A percentile compares a stretch with the other conserved stretches of the same genome.
Evolutionary conservation across 225 moss, liverwort and hornwort genomes (phyloP).

Genomic region (Marchantia paleacea): DNA sequence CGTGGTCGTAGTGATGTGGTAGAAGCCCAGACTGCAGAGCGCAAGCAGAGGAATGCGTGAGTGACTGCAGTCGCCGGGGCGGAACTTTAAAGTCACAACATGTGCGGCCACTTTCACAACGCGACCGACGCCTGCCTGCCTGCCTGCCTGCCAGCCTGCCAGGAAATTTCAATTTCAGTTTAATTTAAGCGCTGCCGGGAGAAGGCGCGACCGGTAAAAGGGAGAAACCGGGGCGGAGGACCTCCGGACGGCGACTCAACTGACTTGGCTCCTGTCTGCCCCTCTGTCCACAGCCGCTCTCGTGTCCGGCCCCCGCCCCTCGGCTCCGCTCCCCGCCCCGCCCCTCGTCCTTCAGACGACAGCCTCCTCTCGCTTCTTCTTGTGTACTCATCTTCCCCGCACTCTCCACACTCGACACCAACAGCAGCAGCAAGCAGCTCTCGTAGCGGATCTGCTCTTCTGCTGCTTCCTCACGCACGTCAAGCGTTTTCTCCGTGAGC

Average conservation of each 20-base stretch:
- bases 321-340: neutral
- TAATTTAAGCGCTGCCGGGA: conserved; percentile 5
- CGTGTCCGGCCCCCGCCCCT: neutral
- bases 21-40: too few species aligned
- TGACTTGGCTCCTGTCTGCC: neutral
- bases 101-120: too few species aligned
- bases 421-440: neutral
- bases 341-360: neutral
- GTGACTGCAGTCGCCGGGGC: neutral
- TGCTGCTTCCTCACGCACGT: neutral
- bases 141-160: neutral
- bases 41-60: too few species aligned
- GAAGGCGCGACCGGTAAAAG: neutral
- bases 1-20: neutral
- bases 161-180: conserved; percentile 8
- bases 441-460: neutral
- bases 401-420: neutral
- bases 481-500: too few species aligned
- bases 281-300: neutral
- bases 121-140: too few species aligned
- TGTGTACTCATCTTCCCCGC: neutral
- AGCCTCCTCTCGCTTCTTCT: neutral
- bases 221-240: neutral
- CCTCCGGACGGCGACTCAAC: neutral
- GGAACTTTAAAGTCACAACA: neutral